Base-by-base conservation (phyloP, 75 land plant species). In the Isoetes taiwanensis region DNA sequence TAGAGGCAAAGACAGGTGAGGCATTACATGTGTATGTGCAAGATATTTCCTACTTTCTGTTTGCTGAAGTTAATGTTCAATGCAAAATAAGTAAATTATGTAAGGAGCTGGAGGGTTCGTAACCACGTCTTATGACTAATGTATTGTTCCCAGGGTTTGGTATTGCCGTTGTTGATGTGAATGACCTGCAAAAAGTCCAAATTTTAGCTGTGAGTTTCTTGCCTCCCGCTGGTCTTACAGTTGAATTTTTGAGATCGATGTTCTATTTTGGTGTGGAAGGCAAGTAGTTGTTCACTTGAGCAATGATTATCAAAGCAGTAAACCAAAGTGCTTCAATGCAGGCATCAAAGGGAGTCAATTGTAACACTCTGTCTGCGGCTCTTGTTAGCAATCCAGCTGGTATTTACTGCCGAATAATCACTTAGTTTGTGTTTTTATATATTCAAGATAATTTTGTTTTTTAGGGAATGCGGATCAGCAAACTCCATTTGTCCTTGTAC, bases 391-490 rank as follows among this genome's bases (percentile, higher is more conserved):
- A 75, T 39, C 77, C 77, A 34, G 76, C 76, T 56, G 77, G 77
- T 66, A 56, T 23, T 57, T 17, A 27, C 14, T 17, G 23, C 19
- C 32, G 28, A 8, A 26, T 34, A 34, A 5, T 6, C 3, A 35
- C n/a, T 27, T 32, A 41, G 28, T 28, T 42, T 29, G 28, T 26
- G 52, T 28, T 48, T 54, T 6, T 35, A n/a, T 29, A 27, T 11
- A 9, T 12, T n/a, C 10, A 19, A 24, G 14, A 29, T 54, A 19
- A 41, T 21, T 54, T 53, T 27, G 2, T n/a, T 28, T 4, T n/a
- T 27, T 69, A 75, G 77, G 77, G 56, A 75, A 75, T 71, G 63
- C 62, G 23, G 77, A 75, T 61, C 75, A 75, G 56, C 77, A 75
- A 61, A 75, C 77, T 60, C 77, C 77, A 9, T 34, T 75, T 56